These are phyloP conservation scores for Pythium pyrilobum DNA, from an alignment of 352 stramenopile genomes.

Conservation along the genomic window DNA sequence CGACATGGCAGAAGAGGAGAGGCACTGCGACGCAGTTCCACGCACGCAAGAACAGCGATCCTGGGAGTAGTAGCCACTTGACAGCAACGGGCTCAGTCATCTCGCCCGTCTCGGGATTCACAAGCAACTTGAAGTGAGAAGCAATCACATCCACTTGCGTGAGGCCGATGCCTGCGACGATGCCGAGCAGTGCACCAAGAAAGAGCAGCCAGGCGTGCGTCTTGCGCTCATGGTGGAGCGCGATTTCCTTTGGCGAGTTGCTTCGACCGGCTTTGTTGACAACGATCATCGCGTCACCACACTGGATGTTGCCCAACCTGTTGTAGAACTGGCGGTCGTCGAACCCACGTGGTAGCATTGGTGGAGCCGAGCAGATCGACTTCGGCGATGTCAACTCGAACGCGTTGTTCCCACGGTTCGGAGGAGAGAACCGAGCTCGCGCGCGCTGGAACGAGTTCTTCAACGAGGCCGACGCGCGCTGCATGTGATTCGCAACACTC, in stretches of 20 bases:
- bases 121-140: conserved; percentile 22
- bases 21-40: conserved; percentile 40
- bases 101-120: conserved; percentile 23
- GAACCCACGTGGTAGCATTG: conserved; percentile 28
- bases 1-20: conserved; percentile 42
- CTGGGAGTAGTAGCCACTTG: conserved; percentile 40
- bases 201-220: conserved; percentile 19
- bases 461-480: conserved; percentile 35
- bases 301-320: conserved; percentile 25
- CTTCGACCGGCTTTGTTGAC: conserved; percentile 2
- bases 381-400: conserved; percentile 34
- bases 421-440: conserved; percentile 19
- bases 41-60: conserved; percentile 35
- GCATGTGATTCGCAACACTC: conserved; percentile 25
- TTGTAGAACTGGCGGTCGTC: conserved; percentile 45
- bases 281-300: conserved; percentile 19
- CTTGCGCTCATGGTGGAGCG: conserved; percentile 3
- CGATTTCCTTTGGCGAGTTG: conserved; percentile 4
- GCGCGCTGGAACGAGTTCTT: conserved; percentile 32
- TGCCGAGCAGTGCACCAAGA: conserved; percentile 23
- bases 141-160: conserved; percentile 21
- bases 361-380: conserved; percentile 34
- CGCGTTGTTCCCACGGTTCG: not conserved
- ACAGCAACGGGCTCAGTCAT: conserved; percentile 19
- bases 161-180: conserved; percentile 30